Conservation (phyloP, 202 grass and related monocot species). For the Cymbopogon flexuosus region DNA sequence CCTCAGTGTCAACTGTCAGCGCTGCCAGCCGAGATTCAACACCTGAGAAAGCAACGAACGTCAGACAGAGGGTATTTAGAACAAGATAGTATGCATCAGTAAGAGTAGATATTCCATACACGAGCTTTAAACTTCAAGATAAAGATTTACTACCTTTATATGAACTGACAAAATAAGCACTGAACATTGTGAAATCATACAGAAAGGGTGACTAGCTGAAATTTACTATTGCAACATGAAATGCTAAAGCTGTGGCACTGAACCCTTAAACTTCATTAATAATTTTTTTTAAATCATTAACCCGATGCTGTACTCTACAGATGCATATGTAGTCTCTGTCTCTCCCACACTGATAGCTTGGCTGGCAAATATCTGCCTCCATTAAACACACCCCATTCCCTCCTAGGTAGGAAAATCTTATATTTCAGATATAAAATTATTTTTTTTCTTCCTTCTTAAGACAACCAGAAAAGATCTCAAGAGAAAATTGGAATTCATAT, state of each 20-base stretch:
- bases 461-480: neutral
- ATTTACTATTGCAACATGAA: neutral
- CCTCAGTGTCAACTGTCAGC: constrained; percentile 71
- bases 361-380: neutral
- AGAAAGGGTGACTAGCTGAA: neutral
- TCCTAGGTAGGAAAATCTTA: neutral
- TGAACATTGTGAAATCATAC: neutral
- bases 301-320: neutral
- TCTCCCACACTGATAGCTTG: neutral
- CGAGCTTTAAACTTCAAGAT: neutral
- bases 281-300: neutral
- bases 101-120: neutral
- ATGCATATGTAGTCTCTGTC: neutral
- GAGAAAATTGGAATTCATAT: neutral
- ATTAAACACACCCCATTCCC: no score
- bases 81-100: neutral
- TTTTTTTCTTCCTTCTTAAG: neutral
- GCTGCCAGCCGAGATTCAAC: constrained; percentile 77
- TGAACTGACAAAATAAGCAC: neutral
- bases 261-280: neutral
- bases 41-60: neutral
- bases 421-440: neutral
- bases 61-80: neutral
- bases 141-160: neutral
- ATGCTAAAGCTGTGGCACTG: neutral